phyloP scores from a whole-genome alignment of 2,329 filamentous ascomycete species.

The Cladobotryum protrusum region DNA sequence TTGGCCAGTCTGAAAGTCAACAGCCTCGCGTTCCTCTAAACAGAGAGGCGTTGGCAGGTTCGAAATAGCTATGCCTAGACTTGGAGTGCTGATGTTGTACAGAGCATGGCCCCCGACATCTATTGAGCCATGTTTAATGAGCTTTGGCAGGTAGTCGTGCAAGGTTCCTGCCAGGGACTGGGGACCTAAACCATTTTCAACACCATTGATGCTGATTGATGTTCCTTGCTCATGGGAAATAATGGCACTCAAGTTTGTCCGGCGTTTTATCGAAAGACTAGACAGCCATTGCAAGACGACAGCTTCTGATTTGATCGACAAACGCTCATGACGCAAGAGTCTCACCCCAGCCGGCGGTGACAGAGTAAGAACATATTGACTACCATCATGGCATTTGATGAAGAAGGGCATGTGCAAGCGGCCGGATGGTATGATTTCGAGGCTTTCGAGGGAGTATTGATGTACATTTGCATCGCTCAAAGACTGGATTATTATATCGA shows the following conservation, averaged over 20 bases:
- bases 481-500: conserved; percentile 21
- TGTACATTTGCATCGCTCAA: conserved; percentile 20
- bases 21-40: conserved; percentile 25
- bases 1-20: conserved; percentile 43
- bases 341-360: conserved; percentile 37
- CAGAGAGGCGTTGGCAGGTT: conserved; percentile 29
- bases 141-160: conserved; percentile 31
- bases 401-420: conserved; percentile 37
- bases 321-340: conserved; percentile 42
- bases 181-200: background rate
- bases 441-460: conserved; percentile 18
- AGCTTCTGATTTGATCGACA: conserved; percentile 39
- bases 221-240: conserved; percentile 7
- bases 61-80: conserved; percentile 33
- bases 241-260: background rate
- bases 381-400: conserved; percentile 36
- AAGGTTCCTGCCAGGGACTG: conserved; percentile 14
- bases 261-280: conserved; percentile 12
- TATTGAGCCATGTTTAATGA: conserved; percentile 33
- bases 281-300: conserved; percentile 40
- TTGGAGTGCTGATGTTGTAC: conserved; percentile 38
- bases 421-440: conserved; percentile 28
- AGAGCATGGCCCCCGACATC: conserved; percentile 25
- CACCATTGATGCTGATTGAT: background rate
- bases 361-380: conserved; percentile 35